Percentiles rank a stretch among this genome's conserved stretches.
These are phyloP conservation scores for Heimioporus sp. DNA, from an alignment of 768 basidiomycete genomes.

Conservation along the genomic window DNA sequence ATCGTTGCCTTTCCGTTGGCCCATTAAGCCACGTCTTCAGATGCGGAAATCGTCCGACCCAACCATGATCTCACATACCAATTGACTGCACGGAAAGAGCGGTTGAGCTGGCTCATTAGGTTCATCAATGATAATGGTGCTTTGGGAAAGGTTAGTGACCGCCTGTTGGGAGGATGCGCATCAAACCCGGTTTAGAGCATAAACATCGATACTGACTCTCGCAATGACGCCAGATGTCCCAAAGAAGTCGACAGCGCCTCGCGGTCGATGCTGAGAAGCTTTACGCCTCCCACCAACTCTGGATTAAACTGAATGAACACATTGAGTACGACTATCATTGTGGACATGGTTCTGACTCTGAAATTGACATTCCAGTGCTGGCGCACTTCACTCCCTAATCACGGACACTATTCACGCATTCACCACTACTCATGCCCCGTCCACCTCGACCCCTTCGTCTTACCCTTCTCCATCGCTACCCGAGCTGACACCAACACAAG, in stretches of 20 bases:
- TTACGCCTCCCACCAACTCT: slow-evolving; percentile 76
- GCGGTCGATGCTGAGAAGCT: slow-evolving; percentile 86
- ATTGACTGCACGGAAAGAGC: slow-evolving; percentile 67
- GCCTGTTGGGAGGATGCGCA: background rate
- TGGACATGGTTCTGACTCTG: background rate
- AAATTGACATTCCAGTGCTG: slow-evolving; percentile 38
- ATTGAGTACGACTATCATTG: no score
- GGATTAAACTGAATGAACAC: slow-evolving; percentile 71
- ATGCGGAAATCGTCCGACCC: slow-evolving; percentile 63
- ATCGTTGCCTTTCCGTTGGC: background rate
- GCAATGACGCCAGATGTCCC: slow-evolving; percentile 62
- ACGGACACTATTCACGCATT: slow-evolving; percentile 68
- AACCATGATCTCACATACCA: slow-evolving; percentile 83
- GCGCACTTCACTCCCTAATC: slow-evolving; percentile 59
- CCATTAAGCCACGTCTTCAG: slow-evolving; percentile 28
- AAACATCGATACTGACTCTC: slow-evolving; percentile 2
- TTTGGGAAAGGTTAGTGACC: slow-evolving; percentile 58
- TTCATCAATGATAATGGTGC: slow-evolving; percentile 89
- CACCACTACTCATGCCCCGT: slow-evolving; percentile 44
- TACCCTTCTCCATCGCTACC: slow-evolving; percentile 31
- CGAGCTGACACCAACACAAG: slow-evolving; percentile 58
- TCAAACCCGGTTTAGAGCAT: background rate
- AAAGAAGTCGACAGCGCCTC: slow-evolving; percentile 69
- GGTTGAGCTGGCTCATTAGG: slow-evolving; percentile 80
- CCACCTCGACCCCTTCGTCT: slow-evolving; percentile 13